Evolutionary conservation across 371 early-diverging fungal genomes (phyloP).

Genomic region (Apophysomyces sp.): DNA sequence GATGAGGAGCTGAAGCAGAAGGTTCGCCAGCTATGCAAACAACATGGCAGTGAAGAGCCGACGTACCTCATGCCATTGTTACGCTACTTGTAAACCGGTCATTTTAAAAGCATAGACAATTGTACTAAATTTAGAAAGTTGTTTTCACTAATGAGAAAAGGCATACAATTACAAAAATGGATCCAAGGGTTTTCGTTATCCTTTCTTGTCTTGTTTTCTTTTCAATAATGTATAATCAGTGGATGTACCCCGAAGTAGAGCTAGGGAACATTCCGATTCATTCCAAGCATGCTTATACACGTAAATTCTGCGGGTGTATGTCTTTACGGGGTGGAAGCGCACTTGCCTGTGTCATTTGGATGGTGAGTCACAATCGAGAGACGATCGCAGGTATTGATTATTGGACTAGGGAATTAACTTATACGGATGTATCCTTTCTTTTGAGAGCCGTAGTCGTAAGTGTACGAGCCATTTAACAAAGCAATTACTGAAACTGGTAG

Average conservation of each 20-base stretch:
- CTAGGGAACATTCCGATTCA: slow-evolving; percentile 6
- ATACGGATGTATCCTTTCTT: background rate
- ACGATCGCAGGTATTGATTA: background rate
- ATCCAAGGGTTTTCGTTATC: background rate
- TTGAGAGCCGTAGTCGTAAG: background rate
- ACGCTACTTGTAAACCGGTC: slow-evolving; percentile 10
- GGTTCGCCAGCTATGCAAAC: slow-evolving; percentile 18
- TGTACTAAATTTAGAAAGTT: slow-evolving; percentile 3
- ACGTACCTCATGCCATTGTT: slow-evolving; percentile 32
- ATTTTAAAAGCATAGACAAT: background rate
- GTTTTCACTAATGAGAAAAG: background rate
- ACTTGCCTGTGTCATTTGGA: slow-evolving; percentile 18
- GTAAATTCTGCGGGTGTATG: slow-evolving; percentile 29
- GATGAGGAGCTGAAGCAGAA: slow-evolving; percentile 11
- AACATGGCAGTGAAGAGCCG: slow-evolving; percentile 20
- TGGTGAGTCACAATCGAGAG: slow-evolving; percentile 3
- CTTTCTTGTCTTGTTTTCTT: background rate
- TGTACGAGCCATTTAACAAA: background rate
- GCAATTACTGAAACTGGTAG: background rate
- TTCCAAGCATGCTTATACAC: slow-evolving; percentile 19
- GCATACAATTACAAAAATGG: background rate
- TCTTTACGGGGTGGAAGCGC: slow-evolving; percentile 19
- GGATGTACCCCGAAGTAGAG: slow-evolving; percentile 14
- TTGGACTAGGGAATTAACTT: background rate
- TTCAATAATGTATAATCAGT: background rate